Percentiles rank a stretch among this genome's conserved stretches.
These are phyloP conservation scores for Lactarius psammicola DNA, from an alignment of 768 basidiomycete genomes.

Conservation along the genomic window DNA sequence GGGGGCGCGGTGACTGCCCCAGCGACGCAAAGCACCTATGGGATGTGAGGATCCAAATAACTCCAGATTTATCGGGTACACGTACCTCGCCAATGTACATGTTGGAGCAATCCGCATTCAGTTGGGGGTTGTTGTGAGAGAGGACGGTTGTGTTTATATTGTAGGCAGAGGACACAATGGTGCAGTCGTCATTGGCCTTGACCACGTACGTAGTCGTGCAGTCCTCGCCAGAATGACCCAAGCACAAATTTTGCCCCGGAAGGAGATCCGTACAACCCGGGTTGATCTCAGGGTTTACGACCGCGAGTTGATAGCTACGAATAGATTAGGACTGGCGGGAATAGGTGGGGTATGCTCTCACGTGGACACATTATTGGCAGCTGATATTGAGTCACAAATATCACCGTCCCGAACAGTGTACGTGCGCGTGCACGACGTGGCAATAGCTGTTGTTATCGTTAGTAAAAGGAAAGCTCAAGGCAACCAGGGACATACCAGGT, in stretches of 20 bases:
- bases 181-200: constrained; percentile 54
- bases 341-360: constrained; percentile 36
- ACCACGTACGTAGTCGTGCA: constrained; percentile 64
- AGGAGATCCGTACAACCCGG: constrained; percentile 56
- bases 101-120: constrained; percentile 55
- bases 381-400: constrained; percentile 68
- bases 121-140: constrained; percentile 71
- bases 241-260: constrained; percentile 53
- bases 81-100: constrained; percentile 75
- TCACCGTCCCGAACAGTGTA: constrained; percentile 59
- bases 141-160: constrained; percentile 55
- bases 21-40: constrained; percentile 16
- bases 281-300: constrained; percentile 52
- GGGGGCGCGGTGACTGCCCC: background rate
- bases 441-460: background rate
- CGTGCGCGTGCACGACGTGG: constrained; percentile 50
- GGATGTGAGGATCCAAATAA: background rate
- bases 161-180: constrained; percentile 40
- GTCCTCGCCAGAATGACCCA: constrained; percentile 59
- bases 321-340: background rate
- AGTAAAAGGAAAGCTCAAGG: background rate
- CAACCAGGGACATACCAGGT: constrained; percentile 1
- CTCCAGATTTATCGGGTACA: constrained; percentile 5
- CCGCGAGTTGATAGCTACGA: constrained; percentile 69
- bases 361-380: constrained; percentile 60